Conservation (phyloP, 345 rosid genomes). For the Populus tremula region DNA sequence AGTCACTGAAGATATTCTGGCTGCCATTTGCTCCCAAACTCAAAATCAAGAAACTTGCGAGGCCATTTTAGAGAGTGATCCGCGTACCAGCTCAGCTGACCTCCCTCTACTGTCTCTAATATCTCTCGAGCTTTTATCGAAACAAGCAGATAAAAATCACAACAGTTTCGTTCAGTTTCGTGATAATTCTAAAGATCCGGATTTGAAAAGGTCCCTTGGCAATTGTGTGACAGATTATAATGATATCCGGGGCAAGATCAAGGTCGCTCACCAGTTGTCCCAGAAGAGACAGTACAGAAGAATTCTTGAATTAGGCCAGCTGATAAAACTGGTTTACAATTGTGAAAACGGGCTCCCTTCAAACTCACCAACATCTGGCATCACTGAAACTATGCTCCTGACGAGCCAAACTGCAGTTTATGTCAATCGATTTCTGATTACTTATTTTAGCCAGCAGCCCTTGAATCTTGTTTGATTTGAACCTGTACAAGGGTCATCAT, state of each 20-base stretch:
- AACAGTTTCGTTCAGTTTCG: background rate
- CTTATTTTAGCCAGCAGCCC: background rate
- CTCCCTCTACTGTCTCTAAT: constrained; percentile 26
- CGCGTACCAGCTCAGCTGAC: constrained; percentile 19
- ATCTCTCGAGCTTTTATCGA: constrained; percentile 18
- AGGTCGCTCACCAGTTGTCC: constrained; percentile 12
- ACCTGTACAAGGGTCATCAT: too few species aligned
- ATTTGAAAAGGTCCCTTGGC: background rate
- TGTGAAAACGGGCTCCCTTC: constrained; percentile 31
- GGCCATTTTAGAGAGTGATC: constrained; percentile 11
- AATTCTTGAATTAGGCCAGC: constrained; percentile 10
- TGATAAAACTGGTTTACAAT: constrained; percentile 6
- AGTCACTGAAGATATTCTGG: constrained; percentile 8
- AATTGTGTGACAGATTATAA: constrained; percentile 14
- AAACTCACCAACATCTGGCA: constrained; percentile 6
- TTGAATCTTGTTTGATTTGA: too few species aligned
- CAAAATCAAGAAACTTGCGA: constrained; percentile 24
- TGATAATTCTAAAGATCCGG: background rate
- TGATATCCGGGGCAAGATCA: constrained; percentile 12
- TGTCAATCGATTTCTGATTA: constrained; percentile 13
- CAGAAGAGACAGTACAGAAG: constrained; percentile 11
- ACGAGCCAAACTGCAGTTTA: constrained; percentile 15
- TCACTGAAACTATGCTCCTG: constrained; percentile 31
- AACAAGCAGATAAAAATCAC: background rate
- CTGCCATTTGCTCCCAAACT: constrained; percentile 26